Base-by-base conservation (phyloP, 441 rosid genomes). In the Gossypium trilobum region DNA sequence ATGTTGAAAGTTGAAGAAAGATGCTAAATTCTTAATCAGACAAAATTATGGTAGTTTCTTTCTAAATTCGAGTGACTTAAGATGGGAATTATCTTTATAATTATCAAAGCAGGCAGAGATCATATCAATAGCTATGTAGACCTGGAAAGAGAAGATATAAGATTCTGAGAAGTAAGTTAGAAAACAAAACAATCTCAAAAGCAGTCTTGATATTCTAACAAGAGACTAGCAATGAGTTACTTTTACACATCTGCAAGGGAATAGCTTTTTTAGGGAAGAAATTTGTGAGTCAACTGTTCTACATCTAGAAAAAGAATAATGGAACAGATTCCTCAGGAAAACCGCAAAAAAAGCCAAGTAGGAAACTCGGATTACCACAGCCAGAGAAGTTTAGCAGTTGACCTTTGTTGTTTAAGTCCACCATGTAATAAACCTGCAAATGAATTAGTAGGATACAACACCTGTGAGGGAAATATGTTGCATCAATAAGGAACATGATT, bases 361-460 rank as follows among this genome's bases (percentile, higher is more conserved):
- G 73, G 57, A 71, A 56, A 60, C 36, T 56, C 3, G 20, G 71
- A 71, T 81, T 94, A 95, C 99, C 99, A 63, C 97, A 92, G 79
- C 99, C 97, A 71, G 92, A 83, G 79, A 82, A 95, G 84, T 95
- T 90, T 64, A 90, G 86, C 81, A 88, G 81, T 77, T 83, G 84
- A 79, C 87, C 86, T 52, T 77, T 73, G 71, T 85, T 75, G 33
- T 77, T 84, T 72, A 79, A 68, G 78, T 89, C 97, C 84, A 92
- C 59, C 94, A 92, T 90, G 81, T 92, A 95, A 81, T 95, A 95
- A 70, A 88, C 87, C 99, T 94, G 95, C 71, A 83, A 33, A 83
- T 52, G 51, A 31, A 73, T 62, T 66, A 52, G 52, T 16, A 67
- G 69, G 36, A 48, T 39, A 75, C 17, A 55, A 67, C 7, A 48